These are phyloP conservation scores for Colletotrichum sp. DNA, from an alignment of 2,329 filamentous ascomycete species.

Conservation along the genomic window DNA sequence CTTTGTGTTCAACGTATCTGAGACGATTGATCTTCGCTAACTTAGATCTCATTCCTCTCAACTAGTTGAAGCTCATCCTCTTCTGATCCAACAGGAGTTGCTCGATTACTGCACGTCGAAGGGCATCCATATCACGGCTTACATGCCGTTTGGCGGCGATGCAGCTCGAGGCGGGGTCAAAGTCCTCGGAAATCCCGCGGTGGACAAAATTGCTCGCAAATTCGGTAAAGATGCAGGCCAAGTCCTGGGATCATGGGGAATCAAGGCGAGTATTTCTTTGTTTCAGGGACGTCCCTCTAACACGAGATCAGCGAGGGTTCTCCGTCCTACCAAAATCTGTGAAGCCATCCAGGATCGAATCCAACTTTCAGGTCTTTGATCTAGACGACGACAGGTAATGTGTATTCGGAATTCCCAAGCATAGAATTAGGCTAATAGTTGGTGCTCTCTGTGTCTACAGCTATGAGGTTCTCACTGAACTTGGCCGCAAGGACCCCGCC, in stretches of 20 bases:
- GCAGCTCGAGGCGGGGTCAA: conserved; percentile 27
- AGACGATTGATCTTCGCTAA: neutral
- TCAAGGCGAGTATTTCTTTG: neutral
- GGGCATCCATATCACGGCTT: neutral
- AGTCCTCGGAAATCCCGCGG: neutral
- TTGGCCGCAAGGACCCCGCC: neutral
- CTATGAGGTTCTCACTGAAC: neutral
- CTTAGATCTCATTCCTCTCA: neutral
- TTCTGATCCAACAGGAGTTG: neutral
- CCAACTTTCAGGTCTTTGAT: neutral
- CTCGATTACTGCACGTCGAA: neutral
- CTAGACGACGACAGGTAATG: neutral
- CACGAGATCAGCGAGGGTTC: neutral
- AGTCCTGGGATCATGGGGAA: neutral
- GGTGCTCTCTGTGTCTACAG: neutral
- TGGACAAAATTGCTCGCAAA: neutral
- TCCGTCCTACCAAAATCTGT: neutral
- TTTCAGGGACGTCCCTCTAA: neutral
- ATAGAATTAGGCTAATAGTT: neutral
- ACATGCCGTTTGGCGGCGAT: neutral
- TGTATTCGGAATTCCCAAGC: neutral
- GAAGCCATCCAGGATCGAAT: neutral
- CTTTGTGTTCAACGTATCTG: neutral
- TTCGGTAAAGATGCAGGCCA: neutral
- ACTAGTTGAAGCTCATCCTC: neutral